Evolutionary conservation across 768 basidiomycete genomes (phyloP).

Genomic region (Tulasnella sp.): DNA sequence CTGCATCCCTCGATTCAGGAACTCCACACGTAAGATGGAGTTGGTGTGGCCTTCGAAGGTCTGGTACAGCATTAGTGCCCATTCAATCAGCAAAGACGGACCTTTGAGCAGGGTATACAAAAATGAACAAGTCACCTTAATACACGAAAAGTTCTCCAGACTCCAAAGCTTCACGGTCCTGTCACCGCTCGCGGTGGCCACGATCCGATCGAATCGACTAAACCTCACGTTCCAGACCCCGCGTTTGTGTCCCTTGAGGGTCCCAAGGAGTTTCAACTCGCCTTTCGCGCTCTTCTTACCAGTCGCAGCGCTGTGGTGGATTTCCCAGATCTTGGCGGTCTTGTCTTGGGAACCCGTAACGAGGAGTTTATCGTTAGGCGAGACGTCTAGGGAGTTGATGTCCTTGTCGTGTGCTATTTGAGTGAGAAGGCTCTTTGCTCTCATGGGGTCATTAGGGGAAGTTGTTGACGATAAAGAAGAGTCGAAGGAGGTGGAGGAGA

Average conservation of each 20-base stretch:
- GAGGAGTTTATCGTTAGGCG: conserved; percentile 78
- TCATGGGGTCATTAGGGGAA: conserved; percentile 19
- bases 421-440: conserved; percentile 73
- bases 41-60: conserved; percentile 99
- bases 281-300: conserved; percentile 42
- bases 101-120: background rate
- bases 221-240: conserved; percentile 95
- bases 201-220: conserved; percentile 63
- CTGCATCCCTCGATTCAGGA: conserved; percentile 72
- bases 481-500: conserved; percentile 36
- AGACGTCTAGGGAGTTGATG: conserved; percentile 89
- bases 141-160: conserved; percentile 83
- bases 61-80: conserved; percentile 29
- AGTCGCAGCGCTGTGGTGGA: conserved; percentile 38
- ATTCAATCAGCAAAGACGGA: background rate
- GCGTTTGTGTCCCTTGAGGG: conserved; percentile 90
- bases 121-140: conserved; percentile 45
- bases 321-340: conserved; percentile 79
- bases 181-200: conserved; percentile 93
- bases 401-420: conserved; percentile 95
- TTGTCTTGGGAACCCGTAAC: conserved; percentile 95
- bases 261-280: conserved; percentile 64
- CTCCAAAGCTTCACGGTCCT: conserved; percentile 92
- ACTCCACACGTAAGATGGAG: conserved; percentile 88
- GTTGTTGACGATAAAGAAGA: conserved; percentile 24